phyloP scores from a whole-genome alignment of 305 asterid genomes.

The Petunia hybrid region DNA sequence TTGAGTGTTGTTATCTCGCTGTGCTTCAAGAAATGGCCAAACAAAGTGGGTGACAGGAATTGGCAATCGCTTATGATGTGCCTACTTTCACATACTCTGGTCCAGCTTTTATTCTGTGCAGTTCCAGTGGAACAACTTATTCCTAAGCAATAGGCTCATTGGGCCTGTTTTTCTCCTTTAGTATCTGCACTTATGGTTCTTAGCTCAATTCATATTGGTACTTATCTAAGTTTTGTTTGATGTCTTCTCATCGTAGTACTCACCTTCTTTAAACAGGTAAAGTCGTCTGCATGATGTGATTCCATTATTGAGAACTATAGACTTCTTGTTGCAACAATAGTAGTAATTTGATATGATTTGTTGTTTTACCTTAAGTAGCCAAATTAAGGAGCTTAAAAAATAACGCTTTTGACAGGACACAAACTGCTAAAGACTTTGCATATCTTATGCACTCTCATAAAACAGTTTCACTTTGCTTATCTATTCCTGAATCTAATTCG shows the following conservation, averaged over 20 bases:
- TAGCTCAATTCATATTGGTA: neutral
- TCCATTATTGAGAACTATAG: neutral
- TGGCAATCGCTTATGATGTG: neutral
- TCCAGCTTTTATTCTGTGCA: neutral
- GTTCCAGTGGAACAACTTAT: neutral
- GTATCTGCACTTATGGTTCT: slow-evolving; percentile 1
- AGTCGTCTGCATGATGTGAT: neutral
- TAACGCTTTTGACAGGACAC: neutral
- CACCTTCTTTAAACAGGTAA: neutral
- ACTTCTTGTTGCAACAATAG: neutral
- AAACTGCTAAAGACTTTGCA: slow-evolving; percentile 19
- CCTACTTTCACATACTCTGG: neutral
- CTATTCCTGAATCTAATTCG: neutral
- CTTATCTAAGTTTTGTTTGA: neutral
- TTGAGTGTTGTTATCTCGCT: neutral
- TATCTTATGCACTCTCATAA: slow-evolving; percentile 5
- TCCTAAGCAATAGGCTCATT: slow-evolving; percentile 5
- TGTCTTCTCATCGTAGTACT: neutral
- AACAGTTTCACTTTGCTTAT: slow-evolving; percentile 1
- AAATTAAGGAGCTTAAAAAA: neutral
- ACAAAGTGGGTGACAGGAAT: slow-evolving; percentile 16
- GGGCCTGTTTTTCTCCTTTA: neutral
- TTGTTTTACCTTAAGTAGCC: neutral
- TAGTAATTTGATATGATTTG: neutral
- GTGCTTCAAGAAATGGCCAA: slow-evolving; percentile 1